Conservation (phyloP, 768 basidiomycete species). For the Naganishia onofrii region DNA sequence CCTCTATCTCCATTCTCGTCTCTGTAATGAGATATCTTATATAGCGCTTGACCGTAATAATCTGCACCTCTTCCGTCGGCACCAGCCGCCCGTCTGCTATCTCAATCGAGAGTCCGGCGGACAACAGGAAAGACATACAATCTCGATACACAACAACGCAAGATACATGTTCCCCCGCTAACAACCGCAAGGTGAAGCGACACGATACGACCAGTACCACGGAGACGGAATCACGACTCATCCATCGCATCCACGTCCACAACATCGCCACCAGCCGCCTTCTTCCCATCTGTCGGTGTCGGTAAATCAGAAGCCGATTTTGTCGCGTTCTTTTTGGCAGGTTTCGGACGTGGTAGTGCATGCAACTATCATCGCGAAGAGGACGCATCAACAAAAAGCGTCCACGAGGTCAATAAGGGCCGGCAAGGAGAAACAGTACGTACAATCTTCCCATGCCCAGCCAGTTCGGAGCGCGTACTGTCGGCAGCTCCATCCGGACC, state of each 20-base stretch:
- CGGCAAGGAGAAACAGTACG: background rate
- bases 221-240: background rate
- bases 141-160: too few relatives aligned
- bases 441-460: too few relatives aligned
- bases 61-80: too few relatives aligned
- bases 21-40: too few relatives aligned
- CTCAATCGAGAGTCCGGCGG: too few relatives aligned
- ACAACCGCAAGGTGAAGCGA: too few relatives aligned
- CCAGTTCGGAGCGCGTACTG: background rate
- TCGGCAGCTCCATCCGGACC: background rate
- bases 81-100: too few relatives aligned
- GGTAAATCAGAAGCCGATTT: background rate
- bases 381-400: background rate
- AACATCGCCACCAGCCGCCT: background rate
- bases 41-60: too few relatives aligned
- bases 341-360: constrained; percentile 3
- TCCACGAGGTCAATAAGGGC: background rate
- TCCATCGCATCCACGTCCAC: background rate
- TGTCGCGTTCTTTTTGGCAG: background rate
- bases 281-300: background rate
- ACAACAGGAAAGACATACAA: too few relatives aligned
- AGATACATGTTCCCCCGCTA: too few relatives aligned
- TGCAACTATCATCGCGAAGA: background rate
- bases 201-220: too few relatives aligned
- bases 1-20: too few relatives aligned